Conservation (phyloP, 106 monocot species). For the Acorus calamus region DNA sequence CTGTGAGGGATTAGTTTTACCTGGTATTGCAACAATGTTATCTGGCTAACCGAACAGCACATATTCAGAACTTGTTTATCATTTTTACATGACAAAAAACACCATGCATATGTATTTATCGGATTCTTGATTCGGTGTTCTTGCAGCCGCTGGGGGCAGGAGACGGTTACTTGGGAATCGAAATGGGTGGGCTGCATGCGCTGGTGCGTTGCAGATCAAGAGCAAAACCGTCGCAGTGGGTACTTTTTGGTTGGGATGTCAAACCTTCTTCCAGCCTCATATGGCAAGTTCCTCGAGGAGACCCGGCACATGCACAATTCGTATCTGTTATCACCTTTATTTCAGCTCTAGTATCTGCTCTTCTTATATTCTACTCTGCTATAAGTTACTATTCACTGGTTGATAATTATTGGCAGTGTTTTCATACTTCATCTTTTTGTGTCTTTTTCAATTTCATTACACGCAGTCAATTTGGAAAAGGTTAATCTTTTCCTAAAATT, state of each 20-base stretch:
- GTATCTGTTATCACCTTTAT: constrained; percentile 45
- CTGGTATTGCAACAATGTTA: no score
- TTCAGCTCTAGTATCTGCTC: constrained; percentile 35
- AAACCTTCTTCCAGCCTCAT: constrained; percentile 2
- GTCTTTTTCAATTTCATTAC: no score
- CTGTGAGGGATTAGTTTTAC: no score
- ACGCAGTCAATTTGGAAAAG: no score
- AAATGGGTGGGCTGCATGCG: constrained; percentile 29
- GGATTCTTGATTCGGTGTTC: neutral
- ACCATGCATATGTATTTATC: neutral
- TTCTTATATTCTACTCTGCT: constrained; percentile 35
- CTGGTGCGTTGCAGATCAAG: constrained; percentile 33
- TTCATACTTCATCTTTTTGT: no score
- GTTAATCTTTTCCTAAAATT: no score
- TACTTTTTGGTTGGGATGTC: constrained; percentile 6
- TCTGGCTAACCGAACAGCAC: no score
- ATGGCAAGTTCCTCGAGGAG: constrained; percentile 58
- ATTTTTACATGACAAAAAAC: neutral
- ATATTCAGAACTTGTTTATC: no score
- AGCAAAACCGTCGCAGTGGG: constrained; percentile 13
- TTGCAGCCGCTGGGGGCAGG: constrained; percentile 45
- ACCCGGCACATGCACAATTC: constrained; percentile 24
- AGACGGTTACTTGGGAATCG: constrained; percentile 29
- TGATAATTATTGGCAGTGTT: no score
- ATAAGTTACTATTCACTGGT: neutral